Percentiles rank a stretch among this genome's conserved stretches.
Conservation (phyloP, 371 early-diverging fungal species). For the Saksenaea vasiformis region DNA sequence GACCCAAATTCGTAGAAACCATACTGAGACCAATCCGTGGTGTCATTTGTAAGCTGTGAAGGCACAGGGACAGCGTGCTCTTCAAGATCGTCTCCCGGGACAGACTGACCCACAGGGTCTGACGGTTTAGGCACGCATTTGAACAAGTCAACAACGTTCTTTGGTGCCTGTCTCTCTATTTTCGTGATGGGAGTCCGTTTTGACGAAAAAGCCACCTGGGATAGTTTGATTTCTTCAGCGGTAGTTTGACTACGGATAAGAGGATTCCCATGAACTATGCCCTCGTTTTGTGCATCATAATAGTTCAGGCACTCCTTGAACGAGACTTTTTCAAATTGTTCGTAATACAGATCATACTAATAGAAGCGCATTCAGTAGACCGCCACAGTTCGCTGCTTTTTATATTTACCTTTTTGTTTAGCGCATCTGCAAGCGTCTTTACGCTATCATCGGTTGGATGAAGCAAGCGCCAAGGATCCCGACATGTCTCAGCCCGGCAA, state of each 20-base stretch:
- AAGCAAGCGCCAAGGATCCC: conserved; percentile 61
- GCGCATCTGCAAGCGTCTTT: conserved; percentile 33
- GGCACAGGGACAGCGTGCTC: conserved; percentile 27
- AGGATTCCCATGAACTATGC: conserved; percentile 22
- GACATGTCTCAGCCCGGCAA: conserved; percentile 60
- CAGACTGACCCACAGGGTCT: conserved; percentile 16
- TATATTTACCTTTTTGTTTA: conserved; percentile 24
- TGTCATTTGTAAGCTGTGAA: conserved; percentile 10
- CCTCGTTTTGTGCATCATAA: conserved; percentile 28
- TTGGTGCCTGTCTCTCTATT: conserved; percentile 7
- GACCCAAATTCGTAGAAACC: background rate
- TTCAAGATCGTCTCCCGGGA: conserved; percentile 29
- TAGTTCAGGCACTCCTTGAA: conserved; percentile 34
- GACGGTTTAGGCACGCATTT: conserved; percentile 25
- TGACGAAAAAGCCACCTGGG: background rate
- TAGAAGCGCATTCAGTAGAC: background rate
- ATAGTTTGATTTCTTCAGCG: background rate
- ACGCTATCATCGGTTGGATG: conserved; percentile 37
- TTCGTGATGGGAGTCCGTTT: background rate
- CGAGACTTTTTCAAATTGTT: conserved; percentile 27
- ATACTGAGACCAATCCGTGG: background rate
- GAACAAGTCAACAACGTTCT: conserved; percentile 21
- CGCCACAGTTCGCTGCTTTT: background rate
- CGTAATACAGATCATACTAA: conserved; percentile 37
- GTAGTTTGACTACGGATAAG: background rate